Conservation (phyloP, 1,284 basidiomycete species). For the Ustilago curta region DNA sequence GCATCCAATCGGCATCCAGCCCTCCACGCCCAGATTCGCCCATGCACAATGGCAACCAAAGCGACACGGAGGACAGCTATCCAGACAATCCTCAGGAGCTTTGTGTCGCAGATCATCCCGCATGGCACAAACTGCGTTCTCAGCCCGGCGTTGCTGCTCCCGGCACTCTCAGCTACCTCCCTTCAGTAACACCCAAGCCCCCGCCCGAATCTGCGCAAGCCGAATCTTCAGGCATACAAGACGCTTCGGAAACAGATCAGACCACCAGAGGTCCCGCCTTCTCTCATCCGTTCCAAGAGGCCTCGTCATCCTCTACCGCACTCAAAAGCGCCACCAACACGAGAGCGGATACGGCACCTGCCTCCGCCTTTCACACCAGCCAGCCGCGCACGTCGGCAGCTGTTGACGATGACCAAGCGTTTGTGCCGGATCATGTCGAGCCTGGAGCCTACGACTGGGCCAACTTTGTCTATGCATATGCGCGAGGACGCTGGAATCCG, state of each 20-base stretch:
- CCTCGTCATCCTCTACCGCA: not conserved
- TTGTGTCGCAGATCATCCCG: conserved; percentile 39
- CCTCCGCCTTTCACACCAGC: not conserved
- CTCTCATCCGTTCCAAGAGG: conserved; percentile 26
- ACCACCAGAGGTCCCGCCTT: conserved; percentile 5
- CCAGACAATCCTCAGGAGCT: conserved; percentile 35
- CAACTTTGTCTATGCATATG: conserved; percentile 64
- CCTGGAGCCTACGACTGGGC: conserved; percentile 63
- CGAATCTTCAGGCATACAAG: not conserved
- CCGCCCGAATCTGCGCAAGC: not conserved
- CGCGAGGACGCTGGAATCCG: conserved; percentile 62
- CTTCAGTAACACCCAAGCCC: conserved; percentile 22
- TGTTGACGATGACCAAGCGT: not conserved
- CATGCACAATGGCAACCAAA: not conserved
- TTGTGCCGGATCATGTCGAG: conserved; percentile 17
- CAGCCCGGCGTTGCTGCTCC: conserved; percentile 35
- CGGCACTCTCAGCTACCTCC: conserved; percentile 42
- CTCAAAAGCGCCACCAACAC: not conserved
- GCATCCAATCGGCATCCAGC: conserved; percentile 4
- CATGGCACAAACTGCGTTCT: conserved; percentile 34
- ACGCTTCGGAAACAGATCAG: not conserved
- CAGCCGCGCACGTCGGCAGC: not conserved
- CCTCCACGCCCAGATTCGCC: not conserved
- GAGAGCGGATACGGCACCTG: not conserved
- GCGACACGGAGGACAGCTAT: conserved; percentile 27